Evolutionary conservation across 345 rosid genomes (phyloP), one percentile per base, ranked within the genome.

Genomic region (Gossypioides kirkii): DNA sequence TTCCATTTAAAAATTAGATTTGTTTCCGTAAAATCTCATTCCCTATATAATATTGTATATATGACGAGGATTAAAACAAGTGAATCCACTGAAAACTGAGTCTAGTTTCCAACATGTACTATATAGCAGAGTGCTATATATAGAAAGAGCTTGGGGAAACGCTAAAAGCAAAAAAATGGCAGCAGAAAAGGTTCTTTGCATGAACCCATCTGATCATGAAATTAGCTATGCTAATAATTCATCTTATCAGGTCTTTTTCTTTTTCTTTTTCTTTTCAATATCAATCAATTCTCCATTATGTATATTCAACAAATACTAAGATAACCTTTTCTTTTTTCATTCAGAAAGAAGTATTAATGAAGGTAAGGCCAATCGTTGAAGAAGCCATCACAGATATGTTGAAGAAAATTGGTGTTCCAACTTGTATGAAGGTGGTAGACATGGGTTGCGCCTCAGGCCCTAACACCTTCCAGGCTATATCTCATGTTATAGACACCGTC

Each of bases 381-480:
- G 89, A 89, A 86, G 6, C 53, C 53, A 14, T 49, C 14, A 14
- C 4, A 12, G 14, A 49, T 49, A 12, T 49, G 16, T 10, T 10
- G 16, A 10, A 10, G 11, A 12, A 10, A 12, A 13, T 12, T 47
- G 52, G 38, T 32, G 38, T 47, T 47, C 52, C 0, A 12, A 47
- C 52, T 47, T 47, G 52, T 13, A 47, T 47, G 52, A 43, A 43
- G 13, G 80, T 93, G 11, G 95, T 93, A 10, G 97, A 93, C 62
- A 70, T 93, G 78, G 98, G 98, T 49, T 93, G 98, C 59, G 84
- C 98, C 22, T 84, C 93, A 1, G 91, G 94, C 46, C 97, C 93
- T 0, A 93, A 90, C 66, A 59, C 89, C 32, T 76, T 93, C 25
- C n/a, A 56, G 6, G 79, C 80, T 3, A 50, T 89, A 11, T 83